phyloP scores from a whole-genome alignment of 108 stramenopile genomes.

The Mediolabrus comicus region DNA sequence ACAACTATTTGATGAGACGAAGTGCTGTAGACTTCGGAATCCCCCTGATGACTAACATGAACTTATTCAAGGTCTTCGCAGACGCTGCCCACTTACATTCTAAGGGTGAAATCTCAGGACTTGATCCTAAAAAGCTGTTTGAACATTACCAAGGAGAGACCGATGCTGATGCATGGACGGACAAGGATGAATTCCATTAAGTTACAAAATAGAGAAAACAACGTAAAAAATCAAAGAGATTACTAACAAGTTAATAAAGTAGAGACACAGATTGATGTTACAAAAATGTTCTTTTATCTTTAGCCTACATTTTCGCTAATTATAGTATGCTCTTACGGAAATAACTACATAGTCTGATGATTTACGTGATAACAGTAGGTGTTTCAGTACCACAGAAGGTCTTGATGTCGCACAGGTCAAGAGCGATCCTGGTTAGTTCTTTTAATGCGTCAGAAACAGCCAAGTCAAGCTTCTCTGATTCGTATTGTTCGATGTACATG shows the following conservation, averaged over 20 bases:
- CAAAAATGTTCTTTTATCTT: no score
- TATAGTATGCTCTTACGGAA: no score
- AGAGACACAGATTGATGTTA: no score
- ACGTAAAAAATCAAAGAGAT: no score
- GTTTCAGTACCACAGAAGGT: slow-evolving; percentile 91
- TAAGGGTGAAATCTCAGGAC: slow-evolving; percentile 57
- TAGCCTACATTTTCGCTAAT: no score
- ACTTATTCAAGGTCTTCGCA: slow-evolving; percentile 87
- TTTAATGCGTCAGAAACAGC: slow-evolving; percentile 79
- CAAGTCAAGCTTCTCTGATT: slow-evolving; percentile 76
- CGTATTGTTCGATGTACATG: slow-evolving; percentile 99
- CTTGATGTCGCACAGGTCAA: slow-evolving; percentile 87
- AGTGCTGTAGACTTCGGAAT: slow-evolving; percentile 95
- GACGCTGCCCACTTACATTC: slow-evolving; percentile 71
- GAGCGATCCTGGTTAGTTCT: slow-evolving; percentile 85
- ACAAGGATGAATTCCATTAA: slow-evolving; percentile 79
- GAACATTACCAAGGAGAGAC: slow-evolving; percentile 76
- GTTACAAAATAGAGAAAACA: neutral
- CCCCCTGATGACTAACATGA: slow-evolving; percentile 94
- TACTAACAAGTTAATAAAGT: no score
- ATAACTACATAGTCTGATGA: neutral
- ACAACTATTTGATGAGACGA: slow-evolving; percentile 93
- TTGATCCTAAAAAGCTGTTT: slow-evolving; percentile 72
- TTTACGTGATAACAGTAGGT: slow-evolving; percentile 99
- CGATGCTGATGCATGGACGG: slow-evolving; percentile 74